Base-by-base conservation (phyloP, 345 rosid genomes). In the Microcos paniculata region DNA sequence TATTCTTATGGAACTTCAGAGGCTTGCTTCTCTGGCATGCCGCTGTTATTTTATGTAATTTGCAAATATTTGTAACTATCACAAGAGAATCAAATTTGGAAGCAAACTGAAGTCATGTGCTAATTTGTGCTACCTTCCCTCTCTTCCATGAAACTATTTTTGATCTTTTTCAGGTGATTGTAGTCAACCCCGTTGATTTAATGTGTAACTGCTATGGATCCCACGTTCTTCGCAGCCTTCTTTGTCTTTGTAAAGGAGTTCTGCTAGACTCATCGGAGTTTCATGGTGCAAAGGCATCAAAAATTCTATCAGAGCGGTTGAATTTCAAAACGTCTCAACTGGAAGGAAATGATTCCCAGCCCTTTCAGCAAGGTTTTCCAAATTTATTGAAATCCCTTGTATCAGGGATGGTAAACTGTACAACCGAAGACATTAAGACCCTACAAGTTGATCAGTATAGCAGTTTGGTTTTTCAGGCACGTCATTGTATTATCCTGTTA, bases 401-500 rank as follows among this genome's bases (percentile, higher is more conserved):
- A 33, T 88, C 88, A 10, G 96, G 88, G 63, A 76, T 96, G 81
- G 71, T 96, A 76, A 88, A 81, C 43, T 86, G 85, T 80, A 65
- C 87, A 79, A 77, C 62, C 30, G 83, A 81, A 57, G 88, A 92
- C 78, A 79, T 86, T 75, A 79, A 79, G 76, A 81, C 74, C 80
- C 78, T 93, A 72, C 92, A 72, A 84, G 87, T 84, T 69, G 88
- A 93, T 88, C 98, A 88, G 76, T 90, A 77, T 56, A 78, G 97
- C 85, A 88, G 97, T 86, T 87, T 93, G 84, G 99, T 96, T 81
- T 85, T 93, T 84, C 98, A 93, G 97, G 97, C 80, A 87, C 42
- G 84, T 84, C 72, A 75, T 48, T 12, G 18, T 42, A 64, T 59
- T 43, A 35, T 70, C 68, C 51, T 64, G 28, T 38, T 69, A 5